A percentile compares a stretch with the other conserved stretches of the same genome.
Conservation (phyloP, 768 basidiomycete genomes). For the Russula lepida region DNA sequence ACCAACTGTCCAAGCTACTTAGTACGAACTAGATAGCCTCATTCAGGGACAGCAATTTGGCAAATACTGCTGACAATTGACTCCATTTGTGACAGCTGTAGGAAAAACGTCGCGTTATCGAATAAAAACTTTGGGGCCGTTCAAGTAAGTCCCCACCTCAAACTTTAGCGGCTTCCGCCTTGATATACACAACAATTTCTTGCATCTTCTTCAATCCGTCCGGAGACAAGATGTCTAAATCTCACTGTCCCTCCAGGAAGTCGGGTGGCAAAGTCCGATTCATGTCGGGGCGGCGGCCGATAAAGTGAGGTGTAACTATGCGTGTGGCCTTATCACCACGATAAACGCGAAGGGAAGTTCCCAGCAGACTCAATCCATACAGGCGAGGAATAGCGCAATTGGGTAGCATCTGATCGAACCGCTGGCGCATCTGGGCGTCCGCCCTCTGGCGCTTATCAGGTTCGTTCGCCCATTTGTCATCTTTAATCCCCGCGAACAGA, state of each 20-base stretch:
- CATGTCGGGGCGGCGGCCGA: not conserved
- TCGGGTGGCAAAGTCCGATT: not conserved
- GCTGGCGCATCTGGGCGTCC: not conserved
- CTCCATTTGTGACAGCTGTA: too few species aligned
- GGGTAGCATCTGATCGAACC: not conserved
- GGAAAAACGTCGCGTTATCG: not conserved
- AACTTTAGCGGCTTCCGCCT: not conserved
- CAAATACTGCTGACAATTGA: too few species aligned
- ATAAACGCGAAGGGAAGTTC: not conserved
- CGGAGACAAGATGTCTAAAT: not conserved
- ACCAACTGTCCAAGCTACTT: too few species aligned
- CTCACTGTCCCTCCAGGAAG: not conserved
- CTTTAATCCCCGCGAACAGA: not conserved
- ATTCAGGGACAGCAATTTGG: too few species aligned
- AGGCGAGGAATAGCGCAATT: not conserved
- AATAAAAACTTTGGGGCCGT: not conserved
- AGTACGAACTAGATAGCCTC: too few species aligned
- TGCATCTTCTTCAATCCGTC: not conserved
- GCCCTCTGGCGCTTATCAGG: not conserved
- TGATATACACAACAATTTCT: not conserved
- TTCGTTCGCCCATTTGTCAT: not conserved
- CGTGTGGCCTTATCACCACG: not conserved
- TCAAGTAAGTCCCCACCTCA: not conserved
- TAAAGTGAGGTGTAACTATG: not conserved
- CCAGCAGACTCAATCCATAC: constrained; percentile 3